phyloP scores from a whole-genome alignment of 352 stramenopile species.

The Nothophytophthora sp. region DNA sequence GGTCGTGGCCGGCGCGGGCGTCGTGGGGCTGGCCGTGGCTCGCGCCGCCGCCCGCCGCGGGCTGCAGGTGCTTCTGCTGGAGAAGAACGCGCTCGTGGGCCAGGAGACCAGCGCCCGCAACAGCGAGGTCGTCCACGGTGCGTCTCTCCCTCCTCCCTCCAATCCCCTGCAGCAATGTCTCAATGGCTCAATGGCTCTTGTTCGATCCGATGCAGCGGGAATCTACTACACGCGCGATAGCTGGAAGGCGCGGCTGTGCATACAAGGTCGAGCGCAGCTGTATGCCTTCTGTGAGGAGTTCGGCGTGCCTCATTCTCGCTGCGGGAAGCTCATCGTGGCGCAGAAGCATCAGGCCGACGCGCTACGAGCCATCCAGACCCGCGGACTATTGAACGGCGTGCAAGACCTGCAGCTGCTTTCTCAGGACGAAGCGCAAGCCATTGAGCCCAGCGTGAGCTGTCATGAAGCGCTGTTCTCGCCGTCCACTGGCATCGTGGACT shows the following conservation, averaged over 20 bases:
- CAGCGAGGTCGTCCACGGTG: conserved; percentile 96
- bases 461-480: conserved; percentile 90
- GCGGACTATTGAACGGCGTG: conserved; percentile 57
- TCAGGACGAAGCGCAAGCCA: conserved; percentile 28
- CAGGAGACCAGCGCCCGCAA: conserved; percentile 92
- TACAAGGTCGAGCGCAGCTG: conserved; percentile 85
- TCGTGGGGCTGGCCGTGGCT: conserved; percentile 78
- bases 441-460: conserved; percentile 68
- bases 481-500: conserved; percentile 96
- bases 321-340: conserved; percentile 96
- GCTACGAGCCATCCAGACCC: conserved; percentile 37
- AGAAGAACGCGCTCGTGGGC: conserved; percentile 81
- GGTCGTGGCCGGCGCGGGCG: conserved; percentile 69
- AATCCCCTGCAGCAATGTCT: conserved; percentile 9
- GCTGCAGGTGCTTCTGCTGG: conserved; percentile 86
- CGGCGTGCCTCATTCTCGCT: conserved; percentile 77
- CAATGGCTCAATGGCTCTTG: neutral
- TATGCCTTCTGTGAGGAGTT: conserved; percentile 93
- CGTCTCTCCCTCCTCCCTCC: conserved; percentile 8
- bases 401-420: conserved; percentile 53
- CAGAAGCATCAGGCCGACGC: conserved; percentile 48
- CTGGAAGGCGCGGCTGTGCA: conserved; percentile 92
- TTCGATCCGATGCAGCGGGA: conserved; percentile 33
- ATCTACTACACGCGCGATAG: conserved; percentile 94
- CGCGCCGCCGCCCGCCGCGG: conserved; percentile 52